Conservation (phyloP, 352 stramenopile genomes). For the Globisporangium parvum region DNA sequence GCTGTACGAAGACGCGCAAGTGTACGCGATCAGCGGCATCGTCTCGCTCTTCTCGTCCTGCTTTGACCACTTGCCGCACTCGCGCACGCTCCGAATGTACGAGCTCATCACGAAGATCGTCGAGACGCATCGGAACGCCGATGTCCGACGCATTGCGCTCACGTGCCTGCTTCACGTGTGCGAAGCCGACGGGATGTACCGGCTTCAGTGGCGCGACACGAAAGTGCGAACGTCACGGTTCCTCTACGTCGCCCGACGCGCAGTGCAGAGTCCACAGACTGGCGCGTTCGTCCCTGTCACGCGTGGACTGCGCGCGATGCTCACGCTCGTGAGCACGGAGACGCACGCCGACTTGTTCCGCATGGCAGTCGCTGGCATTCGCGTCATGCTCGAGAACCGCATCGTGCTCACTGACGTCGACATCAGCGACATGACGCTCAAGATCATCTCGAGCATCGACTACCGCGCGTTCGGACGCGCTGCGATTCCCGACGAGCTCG, state of each 20-base stretch:
- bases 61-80: constrained; percentile 74
- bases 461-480: constrained; percentile 77
- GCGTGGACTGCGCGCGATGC: constrained; percentile 48
- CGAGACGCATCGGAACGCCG: constrained; percentile 56
- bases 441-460: constrained; percentile 78
- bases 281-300: constrained; percentile 54
- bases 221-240: constrained; percentile 71
- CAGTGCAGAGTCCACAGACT: constrained; percentile 33
- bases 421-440: constrained; percentile 72
- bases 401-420: constrained; percentile 77
- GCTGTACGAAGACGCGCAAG: constrained; percentile 60
- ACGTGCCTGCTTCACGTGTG: constrained; percentile 67
- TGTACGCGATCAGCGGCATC: constrained; percentile 48
- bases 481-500: constrained; percentile 58
- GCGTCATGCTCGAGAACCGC: constrained; percentile 76
- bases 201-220: constrained; percentile 62
- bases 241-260: constrained; percentile 39
- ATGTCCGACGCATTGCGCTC: constrained; percentile 56
- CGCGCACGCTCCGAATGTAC: constrained; percentile 70
- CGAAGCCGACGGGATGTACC: constrained; percentile 53
- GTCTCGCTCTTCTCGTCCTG: constrained; percentile 71
- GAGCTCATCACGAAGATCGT: constrained; percentile 63
- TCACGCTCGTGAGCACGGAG: constrained; percentile 76
- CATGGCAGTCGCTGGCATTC: constrained; percentile 69
- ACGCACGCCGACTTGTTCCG: constrained; percentile 57